Base-by-base conservation (phyloP, 2,329 filamentous ascomycete genomes). In the Claviceps sp. region DNA sequence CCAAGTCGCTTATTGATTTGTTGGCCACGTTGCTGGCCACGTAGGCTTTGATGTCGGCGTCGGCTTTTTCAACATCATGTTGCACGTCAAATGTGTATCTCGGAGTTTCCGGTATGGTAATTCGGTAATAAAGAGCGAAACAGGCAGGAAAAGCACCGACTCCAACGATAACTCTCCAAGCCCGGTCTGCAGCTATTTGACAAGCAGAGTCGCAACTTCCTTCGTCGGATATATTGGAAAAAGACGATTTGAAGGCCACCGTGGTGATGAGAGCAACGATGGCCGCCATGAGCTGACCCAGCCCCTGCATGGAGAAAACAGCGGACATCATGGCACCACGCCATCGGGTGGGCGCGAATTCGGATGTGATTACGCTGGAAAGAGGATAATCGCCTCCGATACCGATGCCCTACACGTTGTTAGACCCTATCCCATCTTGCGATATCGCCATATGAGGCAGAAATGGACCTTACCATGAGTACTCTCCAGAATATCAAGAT, bases 321-420 rank as follows among this genome's bases (percentile, higher is more conserved):
- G 84, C 77, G 11, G 82, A 85, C 73, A 93, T 86, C 83, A 93
- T 91, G 53, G 82, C 85, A 55, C 86, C 87, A 59, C 87, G 77
- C 80, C 85, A 89, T 60, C 84, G 80, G 13, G 86, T 91, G 2
- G 85, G 88, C 8, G 86, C 85, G 63, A 91, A 91, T 74, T 93
- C 87, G 11, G 86, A 85, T 5, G 86, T 91, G 57, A 90, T 90
- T 50, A 93, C 84, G 0, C 84, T 83, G 45, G 80, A 85, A 6
- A 93, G 72, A 2, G 88, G 88, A 64, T 93, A 93, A 62, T 93
- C 87, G 55, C 86, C 87, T 57, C 87, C 86, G 49, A 89, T 87
- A 34, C 85, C 85, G 53, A 88, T 74, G 38, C 85, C 85, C 70
- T 72, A 39, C 22, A 7, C n/a, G 20, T 13, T 29, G 45, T 55